Evolutionary conservation across 495 filamentous ascomycete species (phyloP).

Genomic region (Penicillium cosmopolitanum): DNA sequence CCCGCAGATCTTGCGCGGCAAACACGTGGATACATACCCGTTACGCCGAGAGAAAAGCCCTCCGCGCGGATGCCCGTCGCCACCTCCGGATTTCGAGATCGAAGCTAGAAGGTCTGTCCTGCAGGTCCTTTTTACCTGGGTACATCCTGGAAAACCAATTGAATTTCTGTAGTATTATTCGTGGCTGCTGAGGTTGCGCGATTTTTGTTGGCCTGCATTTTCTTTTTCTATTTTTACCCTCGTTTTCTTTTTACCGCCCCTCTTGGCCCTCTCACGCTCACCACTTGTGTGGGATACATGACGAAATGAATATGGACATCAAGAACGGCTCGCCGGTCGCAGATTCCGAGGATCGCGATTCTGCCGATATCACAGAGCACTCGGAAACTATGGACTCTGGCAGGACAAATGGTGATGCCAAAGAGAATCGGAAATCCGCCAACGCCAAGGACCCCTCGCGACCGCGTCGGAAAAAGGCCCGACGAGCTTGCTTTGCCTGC

Average conservation of each 20-base stretch:
- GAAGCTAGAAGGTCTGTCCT: constrained; percentile 8
- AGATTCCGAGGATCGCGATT: constrained; percentile 54
- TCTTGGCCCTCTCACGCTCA: background rate
- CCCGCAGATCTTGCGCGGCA: constrained; percentile 7
- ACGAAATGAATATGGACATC: constrained; percentile 56
- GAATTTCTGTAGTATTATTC: background rate
- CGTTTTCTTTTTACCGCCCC: background rate
- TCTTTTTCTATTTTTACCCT: background rate
- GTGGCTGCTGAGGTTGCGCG: background rate
- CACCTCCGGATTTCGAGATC: constrained; percentile 22
- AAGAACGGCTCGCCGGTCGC: constrained; percentile 47
- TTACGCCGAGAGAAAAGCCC: constrained; percentile 22
- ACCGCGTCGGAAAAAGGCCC: constrained; percentile 92
- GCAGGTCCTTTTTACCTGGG: constrained; percentile 2
- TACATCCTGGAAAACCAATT: background rate
- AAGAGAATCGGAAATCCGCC: constrained; percentile 57
- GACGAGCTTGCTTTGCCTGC: constrained; percentile 93
- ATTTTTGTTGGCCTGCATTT: background rate
- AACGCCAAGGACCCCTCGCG: constrained; percentile 84
- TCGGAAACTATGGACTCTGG: constrained; percentile 34
- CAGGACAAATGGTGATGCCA: constrained; percentile 58
- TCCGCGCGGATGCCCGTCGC: constrained; percentile 29
- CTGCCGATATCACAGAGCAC: constrained; percentile 53
- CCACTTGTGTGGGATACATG: constrained; percentile 30
- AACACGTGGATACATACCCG: constrained; percentile 24